phyloP scores from a whole-genome alignment of 495 filamentous ascomycete genomes.

The Neurospora sp. region DNA sequence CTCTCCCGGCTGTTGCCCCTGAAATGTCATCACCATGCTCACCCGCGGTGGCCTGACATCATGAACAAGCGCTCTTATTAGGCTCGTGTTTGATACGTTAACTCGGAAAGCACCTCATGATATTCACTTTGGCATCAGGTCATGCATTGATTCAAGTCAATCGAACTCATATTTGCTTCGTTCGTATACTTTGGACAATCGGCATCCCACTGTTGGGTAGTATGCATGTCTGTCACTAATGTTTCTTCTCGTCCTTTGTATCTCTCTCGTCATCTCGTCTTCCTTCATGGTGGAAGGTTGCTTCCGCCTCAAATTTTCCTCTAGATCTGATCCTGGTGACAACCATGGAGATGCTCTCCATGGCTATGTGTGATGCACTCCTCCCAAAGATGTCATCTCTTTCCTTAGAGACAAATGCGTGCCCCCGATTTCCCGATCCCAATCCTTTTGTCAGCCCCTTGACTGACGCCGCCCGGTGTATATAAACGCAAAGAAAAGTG shows the following conservation, averaged over 20 bases:
- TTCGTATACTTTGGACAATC: not conserved
- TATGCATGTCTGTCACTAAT: not conserved
- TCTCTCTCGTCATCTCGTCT: not conserved
- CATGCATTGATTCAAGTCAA: not conserved
- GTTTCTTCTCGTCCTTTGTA: not conserved
- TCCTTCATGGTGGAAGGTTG: not conserved
- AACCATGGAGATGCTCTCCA: not conserved
- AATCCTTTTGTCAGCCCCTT: not conserved
- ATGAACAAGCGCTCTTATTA: not conserved
- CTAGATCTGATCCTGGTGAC: not conserved
- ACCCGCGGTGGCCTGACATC: not conserved
- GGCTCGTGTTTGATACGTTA: not conserved
- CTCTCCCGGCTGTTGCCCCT: not conserved
- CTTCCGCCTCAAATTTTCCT: not conserved
- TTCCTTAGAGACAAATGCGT: not conserved
- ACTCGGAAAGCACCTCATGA: not conserved
- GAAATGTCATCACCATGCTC: not conserved
- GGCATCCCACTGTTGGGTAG: not conserved
- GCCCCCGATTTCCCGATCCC: not conserved
- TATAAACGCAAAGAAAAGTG: not conserved
- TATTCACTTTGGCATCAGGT: not conserved
- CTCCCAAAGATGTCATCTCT: not conserved
- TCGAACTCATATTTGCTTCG: not conserved
- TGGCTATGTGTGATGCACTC: not conserved
- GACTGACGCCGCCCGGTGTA: not conserved